Evolutionary conservation across 495 filamentous ascomycete genomes (phyloP).

Genomic region (Monascus purpureus): DNA sequence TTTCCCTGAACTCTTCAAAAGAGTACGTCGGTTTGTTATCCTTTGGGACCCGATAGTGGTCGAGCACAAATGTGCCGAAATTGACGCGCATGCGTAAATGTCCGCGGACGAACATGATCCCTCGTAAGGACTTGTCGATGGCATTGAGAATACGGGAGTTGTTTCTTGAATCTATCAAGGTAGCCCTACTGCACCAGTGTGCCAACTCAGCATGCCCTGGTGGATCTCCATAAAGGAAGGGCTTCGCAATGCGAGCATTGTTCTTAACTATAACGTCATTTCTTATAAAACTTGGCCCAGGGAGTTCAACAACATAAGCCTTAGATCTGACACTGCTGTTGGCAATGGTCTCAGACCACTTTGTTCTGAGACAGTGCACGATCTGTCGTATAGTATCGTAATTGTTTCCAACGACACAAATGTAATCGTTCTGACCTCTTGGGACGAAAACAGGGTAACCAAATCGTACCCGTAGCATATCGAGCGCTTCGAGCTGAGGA

Average conservation of each 20-base stretch:
- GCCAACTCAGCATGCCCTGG: constrained; percentile 1
- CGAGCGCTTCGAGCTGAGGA: constrained; percentile 28
- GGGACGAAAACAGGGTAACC: constrained; percentile 14
- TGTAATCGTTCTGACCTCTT: constrained; percentile 16
- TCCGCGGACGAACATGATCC: constrained; percentile 20
- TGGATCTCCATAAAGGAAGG: constrained; percentile 4
- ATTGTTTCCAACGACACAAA: constrained; percentile 11
- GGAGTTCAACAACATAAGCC: constrained; percentile 28
- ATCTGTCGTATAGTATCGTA: constrained; percentile 16
- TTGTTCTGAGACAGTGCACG: constrained; percentile 17
- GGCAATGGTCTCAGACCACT: constrained; percentile 20
- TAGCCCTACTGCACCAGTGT: constrained; percentile 5
- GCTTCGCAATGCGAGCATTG: constrained; percentile 5
- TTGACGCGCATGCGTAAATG: constrained; percentile 40
- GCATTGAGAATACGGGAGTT: constrained; percentile 11
- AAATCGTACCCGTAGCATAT: constrained; percentile 27
- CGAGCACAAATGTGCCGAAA: constrained; percentile 40
- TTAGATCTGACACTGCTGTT: constrained; percentile 16
- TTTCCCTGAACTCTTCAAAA: constrained; percentile 35
- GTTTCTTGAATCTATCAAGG: constrained; percentile 13
- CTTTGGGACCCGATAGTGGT: constrained; percentile 23
- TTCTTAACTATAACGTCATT: constrained; percentile 7
- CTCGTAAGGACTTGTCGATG: constrained; percentile 15
- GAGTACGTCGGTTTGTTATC: constrained; percentile 19
- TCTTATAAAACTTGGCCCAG: constrained; percentile 8